phyloP scores from a whole-genome alignment of 2,329 filamentous ascomycete genomes.

The Chaetomium sp. region DNA sequence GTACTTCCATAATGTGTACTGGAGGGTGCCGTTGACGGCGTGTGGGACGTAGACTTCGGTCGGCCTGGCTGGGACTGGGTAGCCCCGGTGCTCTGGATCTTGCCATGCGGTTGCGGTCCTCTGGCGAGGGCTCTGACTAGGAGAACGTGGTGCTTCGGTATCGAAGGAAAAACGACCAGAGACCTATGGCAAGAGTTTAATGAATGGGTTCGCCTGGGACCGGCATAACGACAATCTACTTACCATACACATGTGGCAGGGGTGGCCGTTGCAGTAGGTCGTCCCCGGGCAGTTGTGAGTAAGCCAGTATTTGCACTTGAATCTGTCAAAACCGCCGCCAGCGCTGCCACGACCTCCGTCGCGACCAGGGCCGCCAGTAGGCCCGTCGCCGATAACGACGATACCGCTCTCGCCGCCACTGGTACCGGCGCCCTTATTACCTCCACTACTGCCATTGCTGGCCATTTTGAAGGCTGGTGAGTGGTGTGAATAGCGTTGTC shows the following conservation, averaged over 20 bases:
- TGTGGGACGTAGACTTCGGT: conserved; percentile 19
- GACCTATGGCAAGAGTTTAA: conserved; percentile 12
- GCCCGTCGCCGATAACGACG: background rate
- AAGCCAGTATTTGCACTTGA: conserved; percentile 46
- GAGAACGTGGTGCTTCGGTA: conserved; percentile 7
- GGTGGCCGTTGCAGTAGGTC: conserved; percentile 43
- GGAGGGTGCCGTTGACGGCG: conserved; percentile 17
- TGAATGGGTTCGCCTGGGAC: background rate
- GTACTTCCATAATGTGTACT: conserved; percentile 21
- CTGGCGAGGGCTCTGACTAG: background rate
- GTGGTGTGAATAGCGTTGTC: no score
- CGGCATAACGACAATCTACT: conserved; percentile 19
- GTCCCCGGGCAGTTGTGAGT: conserved; percentile 43
- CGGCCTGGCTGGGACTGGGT: background rate
- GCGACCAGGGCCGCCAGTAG: background rate
- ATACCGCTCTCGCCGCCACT: background rate
- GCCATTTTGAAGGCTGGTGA: no score
- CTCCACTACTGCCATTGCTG: no score
- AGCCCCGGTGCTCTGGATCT: background rate
- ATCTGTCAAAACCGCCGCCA: conserved; percentile 42
- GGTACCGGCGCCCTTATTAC: no score
- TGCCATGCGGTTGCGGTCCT: background rate
- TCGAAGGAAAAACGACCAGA: conserved; percentile 19
- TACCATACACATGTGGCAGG: conserved; percentile 42
- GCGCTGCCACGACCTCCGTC: conserved; percentile 1